phyloP scores from a whole-genome alignment of 2,329 filamentous ascomycete species.

The Neofusicoccum sp. region DNA sequence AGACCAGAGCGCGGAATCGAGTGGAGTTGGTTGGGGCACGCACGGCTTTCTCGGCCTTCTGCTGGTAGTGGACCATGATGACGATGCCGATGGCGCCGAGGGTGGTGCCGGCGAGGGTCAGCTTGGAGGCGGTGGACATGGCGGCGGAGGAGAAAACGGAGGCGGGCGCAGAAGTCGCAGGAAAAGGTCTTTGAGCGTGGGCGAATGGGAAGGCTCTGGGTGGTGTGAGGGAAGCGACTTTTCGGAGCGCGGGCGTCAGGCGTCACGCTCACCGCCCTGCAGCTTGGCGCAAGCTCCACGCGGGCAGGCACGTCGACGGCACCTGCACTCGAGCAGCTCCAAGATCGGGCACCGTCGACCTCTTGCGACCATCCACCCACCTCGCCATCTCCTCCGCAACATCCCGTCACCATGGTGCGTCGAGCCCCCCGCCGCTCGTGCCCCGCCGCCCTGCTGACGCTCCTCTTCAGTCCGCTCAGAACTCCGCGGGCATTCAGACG shows the following conservation, averaged over 20 bases:
- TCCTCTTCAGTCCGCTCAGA: constrained; percentile 79
- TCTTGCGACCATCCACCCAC: constrained; percentile 4
- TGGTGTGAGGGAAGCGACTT: constrained; percentile 3
- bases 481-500: constrained; percentile 97
- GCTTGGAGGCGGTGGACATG: constrained; percentile 90
- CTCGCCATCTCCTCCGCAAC: constrained; percentile 1
- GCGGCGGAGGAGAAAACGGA: not conserved
- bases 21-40: constrained; percentile 30
- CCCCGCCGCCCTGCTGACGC: constrained; percentile 26
- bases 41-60: constrained; percentile 80
- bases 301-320: constrained; percentile 4
- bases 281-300: constrained; percentile 18
- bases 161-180: not conserved
- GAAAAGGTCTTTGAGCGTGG: not conserved
- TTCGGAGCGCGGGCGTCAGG: constrained; percentile 2
- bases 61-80: constrained; percentile 83
- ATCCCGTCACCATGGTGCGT: constrained; percentile 18
- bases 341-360: constrained; percentile 15
- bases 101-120: constrained; percentile 77
- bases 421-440: not conserved
- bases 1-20: constrained; percentile 19
- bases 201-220: not conserved
- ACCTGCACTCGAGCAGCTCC: not conserved
- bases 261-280: constrained; percentile 11
- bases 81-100: constrained; percentile 75